Evolutionary conservation across 306 rosid genomes (phyloP), one percentile per base, ranked within the genome.

Genomic region (Abrus precatorius): DNA sequence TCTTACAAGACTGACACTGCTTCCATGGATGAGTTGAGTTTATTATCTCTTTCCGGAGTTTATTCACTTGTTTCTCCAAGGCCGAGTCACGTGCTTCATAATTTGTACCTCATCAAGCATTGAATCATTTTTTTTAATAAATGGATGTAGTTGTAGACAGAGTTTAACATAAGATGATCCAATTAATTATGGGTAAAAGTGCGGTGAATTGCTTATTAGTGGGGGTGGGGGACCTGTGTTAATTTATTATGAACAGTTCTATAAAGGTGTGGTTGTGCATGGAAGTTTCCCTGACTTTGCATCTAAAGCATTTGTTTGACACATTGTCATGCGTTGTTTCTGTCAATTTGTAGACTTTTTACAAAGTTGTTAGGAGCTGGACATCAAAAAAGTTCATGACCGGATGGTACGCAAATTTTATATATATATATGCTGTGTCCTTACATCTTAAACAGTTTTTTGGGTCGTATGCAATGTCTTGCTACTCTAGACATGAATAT

Each of bases 361-460:
- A 72, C 94, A 94, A 87, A 88, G 97, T 94, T 77, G 72, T 92
- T 72, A 83, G 93, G 84, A 94, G 98, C 88, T 94, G 98, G 98
- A 94, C 98, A 32, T 94, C 98, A 2, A 94, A 94, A 82, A 94
- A 94, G 91, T 94, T 94, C 88, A 94, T 94, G 97, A 90, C 96
- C 1, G 98, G 98, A 90, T 94, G 98, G 98, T 94, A 83, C 57
- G 86, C 71, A 72, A 64, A 62, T 82, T 84, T 72, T 67, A 74
- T 36, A 2, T 36, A 74, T 36, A 2, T 36, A 36, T 36, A 36
- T 36, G 40, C 40, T 1, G 40, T 36, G 0, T 36, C 40, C 40
- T 36, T 36, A 36, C 40, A 36, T 36, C 2, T 36, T 36, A 36
- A 36, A 36, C 40, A 36, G 4, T 36, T 36, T 4, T 4, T 36